Percentiles rank a stretch among this genome's conserved stretches.
Evolutionary conservation across 140 eudicot species (phyloP).

Genomic region (Erigeron philadelphicus): DNA sequence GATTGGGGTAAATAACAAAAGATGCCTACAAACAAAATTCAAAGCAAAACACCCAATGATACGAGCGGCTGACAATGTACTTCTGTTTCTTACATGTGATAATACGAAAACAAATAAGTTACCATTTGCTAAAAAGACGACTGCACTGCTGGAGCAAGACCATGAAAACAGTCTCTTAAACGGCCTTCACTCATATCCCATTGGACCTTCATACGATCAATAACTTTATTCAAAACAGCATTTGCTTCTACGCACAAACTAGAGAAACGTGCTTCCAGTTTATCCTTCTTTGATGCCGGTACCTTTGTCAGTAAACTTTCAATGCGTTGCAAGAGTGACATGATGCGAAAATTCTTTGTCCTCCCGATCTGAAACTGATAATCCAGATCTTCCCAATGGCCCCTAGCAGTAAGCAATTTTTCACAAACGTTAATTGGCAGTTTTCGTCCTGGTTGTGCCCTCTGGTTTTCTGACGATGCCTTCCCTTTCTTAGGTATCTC

Average conservation of each 20-base stretch:
- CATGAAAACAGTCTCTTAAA: neutral
- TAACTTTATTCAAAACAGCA: neutral
- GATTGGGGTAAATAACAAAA: too few relatives aligned
- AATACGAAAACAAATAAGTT: too few relatives aligned
- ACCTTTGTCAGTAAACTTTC: neutral
- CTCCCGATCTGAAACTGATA: neutral
- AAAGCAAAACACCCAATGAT: too few relatives aligned
- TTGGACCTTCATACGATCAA: neutral
- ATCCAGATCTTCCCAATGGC: neutral
- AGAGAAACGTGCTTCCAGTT: neutral
- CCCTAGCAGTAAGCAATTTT: too few relatives aligned
- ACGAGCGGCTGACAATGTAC: too few relatives aligned
- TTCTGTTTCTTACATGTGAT: too few relatives aligned
- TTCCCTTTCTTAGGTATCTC: neutral
- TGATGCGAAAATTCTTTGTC: neutral
- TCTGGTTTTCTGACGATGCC: neutral
- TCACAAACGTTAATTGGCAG: too few relatives aligned
- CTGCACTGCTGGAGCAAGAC: neutral
- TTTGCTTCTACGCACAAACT: neutral
- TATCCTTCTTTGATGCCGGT: conserved; percentile 4
- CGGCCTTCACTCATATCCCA: neutral
- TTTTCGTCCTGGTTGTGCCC: too few relatives aligned
- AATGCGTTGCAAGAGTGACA: neutral
- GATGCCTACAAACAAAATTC: too few relatives aligned
- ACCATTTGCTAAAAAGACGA: neutral